Conservation (phyloP, 164 flowering plant genomes). For the Stephania cephalantha region DNA sequence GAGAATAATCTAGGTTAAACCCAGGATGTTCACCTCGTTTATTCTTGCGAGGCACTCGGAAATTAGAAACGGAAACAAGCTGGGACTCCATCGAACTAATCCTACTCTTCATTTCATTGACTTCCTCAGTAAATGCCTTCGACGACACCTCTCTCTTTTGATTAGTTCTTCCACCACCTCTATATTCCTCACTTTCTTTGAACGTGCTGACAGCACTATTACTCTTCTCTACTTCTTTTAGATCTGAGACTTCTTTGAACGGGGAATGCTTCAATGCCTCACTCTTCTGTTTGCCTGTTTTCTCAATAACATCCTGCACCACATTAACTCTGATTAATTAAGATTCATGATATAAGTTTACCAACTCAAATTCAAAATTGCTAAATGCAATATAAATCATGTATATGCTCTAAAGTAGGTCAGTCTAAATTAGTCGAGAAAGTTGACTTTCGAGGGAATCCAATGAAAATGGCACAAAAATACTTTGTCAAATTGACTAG, state of each 20-base stretch:
- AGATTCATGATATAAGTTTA: too few species aligned
- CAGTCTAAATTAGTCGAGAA: too few species aligned
- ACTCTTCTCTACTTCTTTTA: background rate
- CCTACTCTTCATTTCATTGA: background rate
- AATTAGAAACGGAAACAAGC: conserved; percentile 19
- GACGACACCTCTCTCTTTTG: conserved; percentile 8
- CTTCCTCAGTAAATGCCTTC: conserved; percentile 9
- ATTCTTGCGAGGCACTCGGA: conserved; percentile 20
- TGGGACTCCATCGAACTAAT: conserved; percentile 12
- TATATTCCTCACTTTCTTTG: background rate
- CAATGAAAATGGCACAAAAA: too few species aligned
- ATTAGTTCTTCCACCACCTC: conserved; percentile 13
- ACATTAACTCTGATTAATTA: background rate
- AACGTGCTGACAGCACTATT: background rate
- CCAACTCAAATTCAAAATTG: background rate
- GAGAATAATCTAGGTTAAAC: conserved; percentile 46
- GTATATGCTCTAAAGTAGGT: background rate
- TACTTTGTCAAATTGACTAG: too few species aligned
- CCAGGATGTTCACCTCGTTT: conserved; percentile 18
- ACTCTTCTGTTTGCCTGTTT: background rate
- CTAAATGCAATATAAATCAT: background rate
- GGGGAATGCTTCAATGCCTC: conserved; percentile 2
- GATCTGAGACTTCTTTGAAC: background rate
- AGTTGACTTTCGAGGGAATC: too few species aligned
- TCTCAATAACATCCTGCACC: conserved; percentile 20